phyloP scores from a whole-genome alignment of 2,329 filamentous ascomycete genomes.

The Ceratocystis lukuohia region DNA sequence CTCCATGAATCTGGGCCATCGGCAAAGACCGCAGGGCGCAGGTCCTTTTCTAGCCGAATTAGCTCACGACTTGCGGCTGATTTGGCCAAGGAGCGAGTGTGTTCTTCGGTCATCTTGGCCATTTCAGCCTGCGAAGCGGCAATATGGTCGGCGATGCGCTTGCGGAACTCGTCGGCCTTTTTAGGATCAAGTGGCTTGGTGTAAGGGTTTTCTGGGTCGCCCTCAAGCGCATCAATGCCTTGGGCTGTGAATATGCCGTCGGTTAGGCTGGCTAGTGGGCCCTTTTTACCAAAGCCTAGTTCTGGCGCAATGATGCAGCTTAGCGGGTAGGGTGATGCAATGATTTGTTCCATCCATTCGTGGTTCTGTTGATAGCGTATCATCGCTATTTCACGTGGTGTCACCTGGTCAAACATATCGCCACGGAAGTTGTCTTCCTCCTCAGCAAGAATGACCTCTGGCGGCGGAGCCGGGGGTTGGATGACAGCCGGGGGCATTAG shows the following conservation, averaged over 20 bases:
- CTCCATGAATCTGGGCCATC: constrained; percentile 48
- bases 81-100: constrained; percentile 60
- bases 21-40: constrained; percentile 53
- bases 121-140: constrained; percentile 67
- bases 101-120: constrained; percentile 66
- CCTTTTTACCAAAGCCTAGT: constrained; percentile 71
- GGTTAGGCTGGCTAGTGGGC: constrained; percentile 68
- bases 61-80: constrained; percentile 59
- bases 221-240: constrained; percentile 34
- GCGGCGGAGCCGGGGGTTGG: constrained; percentile 26
- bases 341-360: constrained; percentile 97
- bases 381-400: constrained; percentile 76
- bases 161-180: constrained; percentile 73
- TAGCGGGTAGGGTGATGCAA: constrained; percentile 78
- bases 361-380: constrained; percentile 87
- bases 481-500: constrained; percentile 19
- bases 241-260: constrained; percentile 68
- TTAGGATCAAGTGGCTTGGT: constrained; percentile 53
- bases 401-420: constrained; percentile 80
- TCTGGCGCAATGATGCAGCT: constrained; percentile 77
- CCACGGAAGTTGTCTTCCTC: constrained; percentile 80
- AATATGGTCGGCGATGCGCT: constrained; percentile 59
- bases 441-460: constrained; percentile 52
- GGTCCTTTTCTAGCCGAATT: constrained; percentile 59
- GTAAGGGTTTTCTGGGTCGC: constrained; percentile 44